These are phyloP conservation scores for Drechslerella dactyloides DNA, from an alignment of 2,329 filamentous ascomycete species.

Conservation along the genomic window DNA sequence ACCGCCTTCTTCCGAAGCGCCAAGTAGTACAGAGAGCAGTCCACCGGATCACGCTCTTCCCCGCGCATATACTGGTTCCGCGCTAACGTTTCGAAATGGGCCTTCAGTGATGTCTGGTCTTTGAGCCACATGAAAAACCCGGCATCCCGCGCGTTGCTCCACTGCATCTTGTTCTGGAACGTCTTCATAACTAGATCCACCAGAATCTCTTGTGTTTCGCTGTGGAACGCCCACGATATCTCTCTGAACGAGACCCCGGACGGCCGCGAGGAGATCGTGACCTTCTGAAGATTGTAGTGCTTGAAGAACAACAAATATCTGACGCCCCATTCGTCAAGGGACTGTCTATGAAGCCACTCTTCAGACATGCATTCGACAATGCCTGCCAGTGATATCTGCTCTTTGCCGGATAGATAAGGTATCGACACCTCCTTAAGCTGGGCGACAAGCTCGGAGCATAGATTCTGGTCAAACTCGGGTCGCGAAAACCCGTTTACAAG, in stretches of 20 bases:
- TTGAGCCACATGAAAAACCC: constrained; percentile 95
- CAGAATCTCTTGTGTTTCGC: constrained; percentile 85
- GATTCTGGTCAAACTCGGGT: constrained; percentile 70
- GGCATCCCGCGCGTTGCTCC: constrained; percentile 83
- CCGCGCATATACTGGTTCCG: constrained; percentile 90
- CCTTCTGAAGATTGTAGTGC: constrained; percentile 76
- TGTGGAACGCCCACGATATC: constrained; percentile 85
- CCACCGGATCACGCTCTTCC: constrained; percentile 85
- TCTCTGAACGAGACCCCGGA: constrained; percentile 75
- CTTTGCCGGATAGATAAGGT: constrained; percentile 79
- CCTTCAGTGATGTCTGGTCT: constrained; percentile 76
- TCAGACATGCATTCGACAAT: constrained; percentile 83
- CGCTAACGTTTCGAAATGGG: constrained; percentile 86
- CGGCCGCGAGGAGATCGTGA: constrained; percentile 66
- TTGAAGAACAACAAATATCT: constrained; percentile 87
- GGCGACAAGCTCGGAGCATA: constrained; percentile 74
- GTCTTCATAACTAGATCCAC: constrained; percentile 81
- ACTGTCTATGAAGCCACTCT: constrained; percentile 84
- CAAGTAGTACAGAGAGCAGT: constrained; percentile 90
- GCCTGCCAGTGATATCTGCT: constrained; percentile 83
- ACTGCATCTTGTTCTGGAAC: constrained; percentile 78
- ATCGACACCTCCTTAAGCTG: constrained; percentile 76
- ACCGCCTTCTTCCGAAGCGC: constrained; percentile 90
- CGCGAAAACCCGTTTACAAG: constrained; percentile 44
- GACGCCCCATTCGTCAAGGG: constrained; percentile 87